Percentiles rank a stretch among this genome's conserved stretches.
phyloP scores from a whole-genome alignment of 2,329 filamentous ascomycete species.

The Monilinia laxa region DNA sequence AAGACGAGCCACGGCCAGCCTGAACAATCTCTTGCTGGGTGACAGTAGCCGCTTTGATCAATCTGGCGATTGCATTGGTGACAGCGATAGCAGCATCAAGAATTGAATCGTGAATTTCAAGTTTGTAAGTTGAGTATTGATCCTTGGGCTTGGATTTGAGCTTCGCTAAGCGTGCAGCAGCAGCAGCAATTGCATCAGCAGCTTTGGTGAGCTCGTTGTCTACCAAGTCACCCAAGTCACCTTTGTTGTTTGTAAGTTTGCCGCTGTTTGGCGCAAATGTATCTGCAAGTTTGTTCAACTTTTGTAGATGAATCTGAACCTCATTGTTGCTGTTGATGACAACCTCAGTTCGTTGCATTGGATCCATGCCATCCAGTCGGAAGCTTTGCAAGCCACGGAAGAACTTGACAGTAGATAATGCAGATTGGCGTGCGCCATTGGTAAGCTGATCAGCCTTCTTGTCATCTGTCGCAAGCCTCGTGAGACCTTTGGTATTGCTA shows the following conservation, averaged over 20 bases:
- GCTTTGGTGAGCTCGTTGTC: constrained; percentile 90
- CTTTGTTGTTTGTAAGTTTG: constrained; percentile 74
- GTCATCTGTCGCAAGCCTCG: constrained; percentile 88
- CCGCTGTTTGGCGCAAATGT: constrained; percentile 83
- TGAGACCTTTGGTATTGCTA: constrained; percentile 94
- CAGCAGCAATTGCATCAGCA: constrained; percentile 91
- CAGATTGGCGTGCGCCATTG: constrained; percentile 78
- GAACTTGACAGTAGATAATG: constrained; percentile 85
- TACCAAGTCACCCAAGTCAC: constrained; percentile 89
- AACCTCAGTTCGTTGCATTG: constrained; percentile 90
- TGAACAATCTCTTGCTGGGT: constrained; percentile 97
- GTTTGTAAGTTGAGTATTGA: constrained; percentile 91
- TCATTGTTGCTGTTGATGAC: constrained; percentile 98
- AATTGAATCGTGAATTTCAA: constrained; percentile 94
- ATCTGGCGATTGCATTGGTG: constrained; percentile 86
- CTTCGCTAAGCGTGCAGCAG: constrained; percentile 83
- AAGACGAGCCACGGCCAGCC: constrained; percentile 83
- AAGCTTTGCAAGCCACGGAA: constrained; percentile 94
- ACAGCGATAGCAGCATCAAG: constrained; percentile 90
- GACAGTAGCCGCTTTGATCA: constrained; percentile 91
- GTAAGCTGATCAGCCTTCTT: constrained; percentile 88
- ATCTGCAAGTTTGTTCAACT: constrained; percentile 89
- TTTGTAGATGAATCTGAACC: constrained; percentile 90
- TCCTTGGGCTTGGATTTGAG: constrained; percentile 96
- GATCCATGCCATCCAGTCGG: constrained; percentile 84